These are phyloP conservation scores for Haplosporangium sp. DNA, from an alignment of 371 early-diverging fungal species.

Conservation along the genomic window DNA sequence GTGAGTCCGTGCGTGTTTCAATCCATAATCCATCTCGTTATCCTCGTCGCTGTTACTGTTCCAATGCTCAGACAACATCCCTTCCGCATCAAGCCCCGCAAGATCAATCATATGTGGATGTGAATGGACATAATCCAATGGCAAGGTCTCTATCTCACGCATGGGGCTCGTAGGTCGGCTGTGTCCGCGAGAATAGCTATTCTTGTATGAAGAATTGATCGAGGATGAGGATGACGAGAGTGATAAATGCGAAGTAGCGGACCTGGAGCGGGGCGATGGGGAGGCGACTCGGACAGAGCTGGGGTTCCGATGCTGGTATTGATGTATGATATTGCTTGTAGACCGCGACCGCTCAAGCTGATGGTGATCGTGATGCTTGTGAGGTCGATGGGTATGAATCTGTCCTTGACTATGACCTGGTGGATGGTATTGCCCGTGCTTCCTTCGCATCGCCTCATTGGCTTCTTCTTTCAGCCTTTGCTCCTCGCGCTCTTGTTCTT, in stretches of 20 bases:
- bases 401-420: conserved; percentile 39
- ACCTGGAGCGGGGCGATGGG: conserved; percentile 14
- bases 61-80: conserved; percentile 41
- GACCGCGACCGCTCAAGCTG: conserved; percentile 34
- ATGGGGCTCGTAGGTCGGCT: conserved; percentile 33
- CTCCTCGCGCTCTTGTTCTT: conserved; percentile 36
- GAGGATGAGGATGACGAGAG: conserved; percentile 28
- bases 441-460: conserved; percentile 40
- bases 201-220: conserved; percentile 9
- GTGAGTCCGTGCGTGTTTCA: background rate
- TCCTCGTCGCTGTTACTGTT: conserved; percentile 22
- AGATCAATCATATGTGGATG: conserved; percentile 24
- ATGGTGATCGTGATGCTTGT: conserved; percentile 31
- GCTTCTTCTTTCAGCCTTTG: conserved; percentile 29
- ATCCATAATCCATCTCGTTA: conserved; percentile 9
- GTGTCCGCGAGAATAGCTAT: conserved; percentile 2
- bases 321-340: conserved; percentile 2
- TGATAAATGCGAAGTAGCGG: conserved; percentile 17
- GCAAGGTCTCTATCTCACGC: conserved; percentile 8
- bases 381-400: conserved; percentile 40
- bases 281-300: conserved; percentile 27
- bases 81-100: conserved; percentile 28
- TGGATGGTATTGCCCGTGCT: conserved; percentile 47
- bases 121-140: conserved; percentile 1
- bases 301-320: conserved; percentile 12